A percentile compares a stretch with the other conserved stretches of the same genome.
Evolutionary conservation across 2,329 filamentous ascomycete species (phyloP).

Genomic region (Sordariomycetes sp.): DNA sequence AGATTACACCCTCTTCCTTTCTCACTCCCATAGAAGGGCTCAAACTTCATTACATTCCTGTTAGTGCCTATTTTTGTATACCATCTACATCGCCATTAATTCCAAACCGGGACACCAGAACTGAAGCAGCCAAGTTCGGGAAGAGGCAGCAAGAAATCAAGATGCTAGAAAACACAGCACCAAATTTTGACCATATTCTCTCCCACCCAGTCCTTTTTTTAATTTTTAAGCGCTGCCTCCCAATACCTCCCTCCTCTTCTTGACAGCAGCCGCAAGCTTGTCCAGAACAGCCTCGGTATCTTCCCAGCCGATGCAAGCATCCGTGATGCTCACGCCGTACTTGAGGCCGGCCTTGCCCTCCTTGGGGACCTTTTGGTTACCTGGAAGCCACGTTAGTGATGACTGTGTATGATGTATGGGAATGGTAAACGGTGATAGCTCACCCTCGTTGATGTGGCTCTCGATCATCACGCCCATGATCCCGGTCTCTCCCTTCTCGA

Average conservation of each 20-base stretch:
- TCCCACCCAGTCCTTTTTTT: background rate
- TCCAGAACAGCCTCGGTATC: constrained; percentile 75
- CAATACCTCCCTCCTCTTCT: constrained; percentile 50
- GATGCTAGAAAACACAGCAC: background rate
- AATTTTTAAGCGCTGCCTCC: background rate
- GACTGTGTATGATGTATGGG: background rate
- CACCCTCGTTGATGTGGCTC: constrained; percentile 83
- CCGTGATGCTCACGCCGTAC: constrained; percentile 89
- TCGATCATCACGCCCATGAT: constrained; percentile 99
- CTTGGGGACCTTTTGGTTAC: constrained; percentile 72
- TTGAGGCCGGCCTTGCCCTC: constrained; percentile 71
- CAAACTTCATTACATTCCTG: background rate
- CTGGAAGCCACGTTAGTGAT: background rate
- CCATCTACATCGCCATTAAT: background rate
- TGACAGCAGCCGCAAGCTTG: constrained; percentile 68
- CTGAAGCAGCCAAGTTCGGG: background rate
- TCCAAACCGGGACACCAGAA: background rate
- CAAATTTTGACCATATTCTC: background rate
- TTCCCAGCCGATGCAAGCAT: constrained; percentile 92
- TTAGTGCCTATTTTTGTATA: background rate
- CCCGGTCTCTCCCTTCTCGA: constrained; percentile 73
- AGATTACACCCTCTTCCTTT: background rate
- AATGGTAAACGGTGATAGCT: background rate
- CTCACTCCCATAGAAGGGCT: background rate
- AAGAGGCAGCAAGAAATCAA: background rate